Percentiles rank a stretch among this genome's conserved stretches.
phyloP scores from a whole-genome alignment of 129 eudicot genomes.

The Saposhnikovia divaricata region DNA sequence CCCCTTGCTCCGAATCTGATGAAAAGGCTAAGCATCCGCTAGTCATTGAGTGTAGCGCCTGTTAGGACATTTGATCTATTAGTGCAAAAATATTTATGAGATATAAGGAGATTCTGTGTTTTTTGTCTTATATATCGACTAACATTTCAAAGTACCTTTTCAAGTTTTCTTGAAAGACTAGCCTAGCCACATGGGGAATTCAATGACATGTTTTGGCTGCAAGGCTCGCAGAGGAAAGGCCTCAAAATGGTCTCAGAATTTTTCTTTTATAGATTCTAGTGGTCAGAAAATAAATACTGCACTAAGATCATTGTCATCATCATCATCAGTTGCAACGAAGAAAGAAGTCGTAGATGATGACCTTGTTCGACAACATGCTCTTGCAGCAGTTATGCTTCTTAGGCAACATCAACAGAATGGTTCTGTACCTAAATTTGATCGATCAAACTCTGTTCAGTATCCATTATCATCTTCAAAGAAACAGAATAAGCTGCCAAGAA shows the following conservation, averaged over 20 bases:
- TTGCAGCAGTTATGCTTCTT: constrained; percentile 10
- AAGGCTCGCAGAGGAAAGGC: neutral
- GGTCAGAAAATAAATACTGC: neutral
- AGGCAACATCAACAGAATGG: constrained; percentile 12
- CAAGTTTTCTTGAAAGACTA: neutral
- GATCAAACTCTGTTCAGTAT: constrained; percentile 16
- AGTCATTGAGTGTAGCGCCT: neutral
- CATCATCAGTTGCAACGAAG: neutral
- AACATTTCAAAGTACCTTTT: neutral
- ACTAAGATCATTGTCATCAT: neutral
- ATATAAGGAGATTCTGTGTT: too few relatives aligned
- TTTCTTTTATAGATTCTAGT: neutral
- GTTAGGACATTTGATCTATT: neutral
- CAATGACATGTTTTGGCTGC: neutral
- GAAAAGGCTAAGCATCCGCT: neutral
- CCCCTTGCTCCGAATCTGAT: neutral
- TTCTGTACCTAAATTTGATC: constrained; percentile 1
- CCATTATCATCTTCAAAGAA: constrained; percentile 6
- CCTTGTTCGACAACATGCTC: constrained; percentile 7
- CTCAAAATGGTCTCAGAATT: neutral
- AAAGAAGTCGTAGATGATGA: constrained; percentile 5
- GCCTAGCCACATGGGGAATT: constrained; percentile 1
- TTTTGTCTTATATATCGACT: neutral
- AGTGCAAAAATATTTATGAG: neutral
- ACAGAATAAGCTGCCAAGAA: constrained; percentile 11